Conservation (phyloP, 805 yeast genomes). For the Wickerhamiella sorbophila region DNA sequence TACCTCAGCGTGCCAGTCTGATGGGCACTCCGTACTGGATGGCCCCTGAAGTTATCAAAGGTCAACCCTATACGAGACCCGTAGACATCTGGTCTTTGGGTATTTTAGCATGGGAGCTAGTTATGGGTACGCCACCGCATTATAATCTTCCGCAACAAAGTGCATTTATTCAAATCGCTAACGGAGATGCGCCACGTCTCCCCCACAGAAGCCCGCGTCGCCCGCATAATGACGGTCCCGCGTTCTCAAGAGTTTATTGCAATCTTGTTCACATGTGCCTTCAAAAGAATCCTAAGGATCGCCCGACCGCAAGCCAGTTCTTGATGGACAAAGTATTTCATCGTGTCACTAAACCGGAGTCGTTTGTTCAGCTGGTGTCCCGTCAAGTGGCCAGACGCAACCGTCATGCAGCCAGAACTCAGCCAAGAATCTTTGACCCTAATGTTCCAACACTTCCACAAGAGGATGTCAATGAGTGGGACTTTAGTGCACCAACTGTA, state of each 20-base stretch:
- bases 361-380: not conserved
- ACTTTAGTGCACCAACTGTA: not conserved
- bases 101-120: conserved; percentile 75
- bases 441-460: not conserved
- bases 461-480: not conserved
- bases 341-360: not conserved
- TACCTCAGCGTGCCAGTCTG: conserved; percentile 49
- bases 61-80: conserved; percentile 59
- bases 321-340: conserved; percentile 39
- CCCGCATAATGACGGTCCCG: not conserved
- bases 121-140: conserved; percentile 72
- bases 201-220: conserved; percentile 14
- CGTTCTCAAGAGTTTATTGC: conserved; percentile 24
- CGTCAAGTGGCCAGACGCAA: not conserved
- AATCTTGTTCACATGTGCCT: conserved; percentile 54
- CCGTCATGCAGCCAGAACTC: not conserved
- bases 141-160: conserved; percentile 62
- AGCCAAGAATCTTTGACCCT: not conserved
- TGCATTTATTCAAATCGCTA: conserved; percentile 58
- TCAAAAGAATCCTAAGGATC: conserved; percentile 43
- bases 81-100: conserved; percentile 97
- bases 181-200: conserved; percentile 43
- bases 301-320: conserved; percentile 50
- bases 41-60: conserved; percentile 91
- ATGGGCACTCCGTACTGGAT: conserved; percentile 97